Percentiles rank a stretch among this genome's conserved stretches.
phyloP scores from a whole-genome alignment of 345 rosid species.

The Eucalyptus tenuipes region DNA sequence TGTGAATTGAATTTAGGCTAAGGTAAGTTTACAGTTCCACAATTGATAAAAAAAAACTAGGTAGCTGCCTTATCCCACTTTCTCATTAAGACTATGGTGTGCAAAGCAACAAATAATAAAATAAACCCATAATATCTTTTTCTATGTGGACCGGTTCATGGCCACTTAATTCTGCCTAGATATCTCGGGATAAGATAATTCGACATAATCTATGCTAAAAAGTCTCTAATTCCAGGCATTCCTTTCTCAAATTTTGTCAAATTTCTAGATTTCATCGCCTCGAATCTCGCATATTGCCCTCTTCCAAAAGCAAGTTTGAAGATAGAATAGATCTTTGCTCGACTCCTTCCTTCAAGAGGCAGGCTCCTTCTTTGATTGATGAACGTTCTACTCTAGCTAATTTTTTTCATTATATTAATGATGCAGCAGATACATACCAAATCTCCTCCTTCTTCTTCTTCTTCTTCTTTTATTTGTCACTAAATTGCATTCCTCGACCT shows the following conservation, averaged over 20 bases:
- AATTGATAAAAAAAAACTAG: not conserved
- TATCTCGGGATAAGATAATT: not conserved
- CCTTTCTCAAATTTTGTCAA: not conserved
- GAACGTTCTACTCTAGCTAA: not conserved
- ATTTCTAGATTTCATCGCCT: not conserved
- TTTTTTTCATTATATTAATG: not conserved
- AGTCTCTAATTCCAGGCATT: not conserved
- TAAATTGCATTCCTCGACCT: not conserved
- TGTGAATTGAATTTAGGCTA: not conserved
- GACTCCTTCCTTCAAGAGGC: not conserved
- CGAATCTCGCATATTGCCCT: not conserved
- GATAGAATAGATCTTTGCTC: not conserved
- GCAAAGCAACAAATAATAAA: not conserved
- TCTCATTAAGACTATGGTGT: not conserved
- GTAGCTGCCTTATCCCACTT: not conserved
- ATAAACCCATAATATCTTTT: too few species aligned
- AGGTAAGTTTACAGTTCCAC: not conserved
- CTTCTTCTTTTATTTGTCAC: rapidly evolving
- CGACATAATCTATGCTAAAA: not conserved
- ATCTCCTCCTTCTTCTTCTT: not conserved
- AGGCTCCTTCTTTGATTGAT: not conserved
- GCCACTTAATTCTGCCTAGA: not conserved
- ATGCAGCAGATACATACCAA: not conserved
- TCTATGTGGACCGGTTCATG: not conserved
- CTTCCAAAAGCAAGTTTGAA: not conserved